phyloP scores from a whole-genome alignment of 768 basidiomycete species.

The Mycena sanguinolenta region DNA sequence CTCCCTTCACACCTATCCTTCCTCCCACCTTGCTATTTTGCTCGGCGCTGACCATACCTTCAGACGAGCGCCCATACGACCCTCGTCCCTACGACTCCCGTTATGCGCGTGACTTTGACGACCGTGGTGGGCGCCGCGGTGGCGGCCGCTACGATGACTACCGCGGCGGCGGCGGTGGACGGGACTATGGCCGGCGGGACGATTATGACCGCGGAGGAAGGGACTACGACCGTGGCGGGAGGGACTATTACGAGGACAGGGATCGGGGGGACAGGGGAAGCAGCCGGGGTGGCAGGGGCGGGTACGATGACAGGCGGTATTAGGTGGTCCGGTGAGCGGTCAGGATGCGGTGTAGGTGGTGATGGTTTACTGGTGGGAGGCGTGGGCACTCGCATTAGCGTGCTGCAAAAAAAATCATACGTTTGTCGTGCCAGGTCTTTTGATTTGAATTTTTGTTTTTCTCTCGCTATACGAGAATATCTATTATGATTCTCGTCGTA shows the following conservation, averaged over 20 bases:
- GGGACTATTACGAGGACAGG: conserved; percentile 54
- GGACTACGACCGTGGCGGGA: conserved; percentile 40
- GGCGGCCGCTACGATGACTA: conserved; percentile 62
- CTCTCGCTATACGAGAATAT: no score
- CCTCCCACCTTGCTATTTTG: conserved; percentile 10
- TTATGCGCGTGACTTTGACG: conserved; percentile 77
- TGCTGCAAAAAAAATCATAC: neutral
- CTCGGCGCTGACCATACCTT: conserved; percentile 10
- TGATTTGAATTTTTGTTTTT: no score
- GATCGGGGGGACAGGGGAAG: conserved; percentile 44
- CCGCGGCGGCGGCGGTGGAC: conserved; percentile 52
- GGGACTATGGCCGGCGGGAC: conserved; percentile 54
- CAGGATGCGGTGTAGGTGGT: neutral
- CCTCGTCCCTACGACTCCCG: conserved; percentile 93
- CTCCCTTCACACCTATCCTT: neutral
- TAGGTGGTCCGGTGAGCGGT: conserved; percentile 12
- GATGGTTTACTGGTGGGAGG: neutral
- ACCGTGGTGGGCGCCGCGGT: conserved; percentile 63
- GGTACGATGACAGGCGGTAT: conserved; percentile 48
- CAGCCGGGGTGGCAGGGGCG: conserved; percentile 39
- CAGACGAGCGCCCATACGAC: conserved; percentile 90
- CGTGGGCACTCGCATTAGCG: no score
- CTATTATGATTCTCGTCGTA: no score
- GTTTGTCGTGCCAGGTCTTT: no score
- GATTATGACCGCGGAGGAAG: conserved; percentile 41